phyloP scores from a whole-genome alignment of 2,329 filamentous ascomycete species.

The Epichloe scottii region DNA sequence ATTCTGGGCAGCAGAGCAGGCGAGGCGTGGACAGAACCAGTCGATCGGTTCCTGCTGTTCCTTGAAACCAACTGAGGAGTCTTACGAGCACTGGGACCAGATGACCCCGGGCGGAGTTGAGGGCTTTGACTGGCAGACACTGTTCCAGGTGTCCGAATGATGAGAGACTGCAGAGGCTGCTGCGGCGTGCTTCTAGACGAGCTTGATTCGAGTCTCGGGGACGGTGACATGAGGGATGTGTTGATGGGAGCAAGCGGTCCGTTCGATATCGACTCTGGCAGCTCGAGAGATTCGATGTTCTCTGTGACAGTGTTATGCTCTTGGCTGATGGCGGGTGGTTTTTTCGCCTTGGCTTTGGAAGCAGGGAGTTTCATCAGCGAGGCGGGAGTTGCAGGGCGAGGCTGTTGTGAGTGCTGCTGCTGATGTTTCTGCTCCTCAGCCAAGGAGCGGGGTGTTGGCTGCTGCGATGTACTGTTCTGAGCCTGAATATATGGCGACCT shows the following conservation, averaged over 20 bases:
- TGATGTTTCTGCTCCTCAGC: conserved; percentile 4
- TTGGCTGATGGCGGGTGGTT: conserved; percentile 18
- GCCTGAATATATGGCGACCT: conserved; percentile 56
- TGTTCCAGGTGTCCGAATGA: conserved; percentile 28
- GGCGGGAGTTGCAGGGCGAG: conserved; percentile 68
- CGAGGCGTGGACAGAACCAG: conserved; percentile 64
- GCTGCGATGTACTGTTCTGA: conserved; percentile 27
- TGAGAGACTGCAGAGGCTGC: conserved; percentile 36
- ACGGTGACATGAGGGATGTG: conserved; percentile 28
- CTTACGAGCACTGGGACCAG: conserved; percentile 33
- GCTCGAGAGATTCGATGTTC: conserved; percentile 45
- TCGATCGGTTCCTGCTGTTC: conserved; percentile 57
- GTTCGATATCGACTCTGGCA: conserved; percentile 55
- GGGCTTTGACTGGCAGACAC: conserved; percentile 54
- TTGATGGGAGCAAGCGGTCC: conserved; percentile 22
- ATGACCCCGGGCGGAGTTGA: conserved; percentile 41
- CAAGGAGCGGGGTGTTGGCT: conserved; percentile 9
- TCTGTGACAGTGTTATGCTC: conserved; percentile 31
- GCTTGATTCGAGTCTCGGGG: conserved; percentile 23
- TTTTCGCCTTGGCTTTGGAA: conserved; percentile 39
- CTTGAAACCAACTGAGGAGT: conserved; percentile 45
- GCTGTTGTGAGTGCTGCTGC: conserved; percentile 17
- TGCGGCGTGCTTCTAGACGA: conserved; percentile 38
- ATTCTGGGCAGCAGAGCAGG: conserved; percentile 81
- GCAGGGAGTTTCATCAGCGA: conserved; percentile 69